Evolutionary conservation across 2,329 filamentous ascomycete genomes (phyloP).

Genomic region (Monilinia polystroma): DNA sequence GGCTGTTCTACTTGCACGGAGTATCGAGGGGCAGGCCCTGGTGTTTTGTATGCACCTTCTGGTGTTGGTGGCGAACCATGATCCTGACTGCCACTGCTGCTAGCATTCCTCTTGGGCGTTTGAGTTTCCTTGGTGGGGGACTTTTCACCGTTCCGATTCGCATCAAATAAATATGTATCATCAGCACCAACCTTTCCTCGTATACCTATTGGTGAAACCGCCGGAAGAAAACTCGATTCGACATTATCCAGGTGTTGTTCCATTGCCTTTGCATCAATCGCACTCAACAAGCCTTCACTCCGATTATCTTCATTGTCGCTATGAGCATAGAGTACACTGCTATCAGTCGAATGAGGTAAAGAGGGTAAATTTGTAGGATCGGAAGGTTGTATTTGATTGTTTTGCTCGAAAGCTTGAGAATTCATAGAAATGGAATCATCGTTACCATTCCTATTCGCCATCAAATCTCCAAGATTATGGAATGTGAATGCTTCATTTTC

Average conservation of each 20-base stretch:
- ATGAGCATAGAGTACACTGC: constrained; percentile 36
- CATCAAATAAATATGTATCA: constrained; percentile 61
- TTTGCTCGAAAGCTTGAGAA: constrained; percentile 26
- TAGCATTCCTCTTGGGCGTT: background rate
- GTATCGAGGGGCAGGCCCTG: constrained; percentile 25
- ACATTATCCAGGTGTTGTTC: constrained; percentile 57
- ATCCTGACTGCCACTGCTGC: constrained; percentile 12
- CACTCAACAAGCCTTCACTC: constrained; percentile 33
- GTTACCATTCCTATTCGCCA: constrained; percentile 33
- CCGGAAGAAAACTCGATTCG: constrained; percentile 64
- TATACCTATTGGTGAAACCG: constrained; percentile 54
- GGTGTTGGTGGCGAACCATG: constrained; percentile 34
- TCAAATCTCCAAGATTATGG: constrained; percentile 36
- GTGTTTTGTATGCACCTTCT: constrained; percentile 35
- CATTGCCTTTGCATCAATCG: constrained; percentile 40
- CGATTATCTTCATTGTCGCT: constrained; percentile 32
- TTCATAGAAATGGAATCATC: constrained; percentile 34
- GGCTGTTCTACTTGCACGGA: constrained; percentile 21
- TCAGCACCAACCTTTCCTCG: constrained; percentile 49
- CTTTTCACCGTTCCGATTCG: constrained; percentile 23
- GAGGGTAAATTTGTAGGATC: constrained; percentile 34
- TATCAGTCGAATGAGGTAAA: constrained; percentile 33
- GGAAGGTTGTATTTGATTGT: constrained; percentile 31
- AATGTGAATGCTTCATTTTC: constrained; percentile 36
- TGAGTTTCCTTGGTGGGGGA: constrained; percentile 13